These are phyloP conservation scores for Ploettnerulaceae sp. DNA, from an alignment of 2,329 filamentous ascomycete species.

Conservation along the genomic window DNA sequence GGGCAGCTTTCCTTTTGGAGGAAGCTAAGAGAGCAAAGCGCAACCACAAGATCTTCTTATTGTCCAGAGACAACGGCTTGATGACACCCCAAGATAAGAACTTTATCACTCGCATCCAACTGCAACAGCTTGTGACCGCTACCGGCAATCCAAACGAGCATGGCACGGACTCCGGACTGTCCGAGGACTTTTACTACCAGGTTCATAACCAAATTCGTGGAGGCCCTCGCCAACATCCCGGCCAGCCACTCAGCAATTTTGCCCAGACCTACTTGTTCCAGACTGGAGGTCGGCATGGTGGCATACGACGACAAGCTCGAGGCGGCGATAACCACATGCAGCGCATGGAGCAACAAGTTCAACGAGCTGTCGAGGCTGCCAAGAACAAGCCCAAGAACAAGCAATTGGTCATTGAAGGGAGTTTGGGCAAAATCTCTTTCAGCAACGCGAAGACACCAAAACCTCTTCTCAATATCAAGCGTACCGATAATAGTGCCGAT, in stretches of 20 bases:
- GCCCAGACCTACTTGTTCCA: constrained; percentile 97
- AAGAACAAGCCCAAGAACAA: constrained; percentile 98
- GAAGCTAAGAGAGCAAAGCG: constrained; percentile 94
- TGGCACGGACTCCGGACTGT: constrained; percentile 72
- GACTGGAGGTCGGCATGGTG: constrained; percentile 77
- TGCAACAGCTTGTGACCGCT: constrained; percentile 91
- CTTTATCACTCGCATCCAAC: constrained; percentile 95
- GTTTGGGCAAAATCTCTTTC: constrained; percentile 95
- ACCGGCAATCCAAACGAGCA: constrained; percentile 81
- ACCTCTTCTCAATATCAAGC: constrained; percentile 91
- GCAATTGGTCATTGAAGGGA: constrained; percentile 92
- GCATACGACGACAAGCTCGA: constrained; percentile 67
- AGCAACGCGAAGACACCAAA: constrained; percentile 98
- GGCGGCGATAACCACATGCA: constrained; percentile 96
- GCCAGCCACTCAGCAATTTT: constrained; percentile 91
- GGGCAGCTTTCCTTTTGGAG: constrained; percentile 76
- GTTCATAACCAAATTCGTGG: constrained; percentile 93
- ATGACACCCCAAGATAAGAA: constrained; percentile 99
- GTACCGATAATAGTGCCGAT: constrained; percentile 64
- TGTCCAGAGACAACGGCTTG: constrained; percentile 90
- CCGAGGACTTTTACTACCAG: constrained; percentile 98
- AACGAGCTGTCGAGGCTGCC: constrained; percentile 91
- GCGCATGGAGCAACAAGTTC: constrained; percentile 98
- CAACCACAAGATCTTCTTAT: constrained; percentile 93
- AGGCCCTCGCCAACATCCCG: constrained; percentile 82